These are phyloP conservation scores for Xylaria acuta DNA, from an alignment of 495 filamentous ascomycete species.

Conservation along the genomic window DNA sequence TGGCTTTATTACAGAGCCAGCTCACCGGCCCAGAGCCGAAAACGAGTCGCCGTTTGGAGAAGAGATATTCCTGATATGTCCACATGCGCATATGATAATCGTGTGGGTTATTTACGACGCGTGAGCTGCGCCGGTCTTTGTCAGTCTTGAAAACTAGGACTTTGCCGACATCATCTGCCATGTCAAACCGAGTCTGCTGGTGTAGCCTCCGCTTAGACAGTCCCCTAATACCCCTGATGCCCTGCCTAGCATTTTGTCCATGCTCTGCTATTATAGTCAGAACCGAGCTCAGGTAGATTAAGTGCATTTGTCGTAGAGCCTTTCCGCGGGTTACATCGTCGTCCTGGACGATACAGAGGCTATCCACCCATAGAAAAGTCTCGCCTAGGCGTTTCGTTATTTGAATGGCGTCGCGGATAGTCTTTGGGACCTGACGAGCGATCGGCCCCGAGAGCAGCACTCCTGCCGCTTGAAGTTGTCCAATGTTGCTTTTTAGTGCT, in stretches of 20 bases:
- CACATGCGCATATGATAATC: conserved; percentile 11
- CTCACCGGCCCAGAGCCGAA: not conserved
- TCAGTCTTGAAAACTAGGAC: not conserved
- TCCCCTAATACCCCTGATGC: conserved; percentile 4
- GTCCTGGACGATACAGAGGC: conserved; percentile 6
- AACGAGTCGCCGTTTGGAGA: conserved; percentile 1
- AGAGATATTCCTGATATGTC: conserved; percentile 14
- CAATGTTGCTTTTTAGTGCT: not conserved
- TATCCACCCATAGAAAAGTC: conserved; percentile 5
- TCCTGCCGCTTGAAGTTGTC: not conserved
- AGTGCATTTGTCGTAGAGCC: not conserved
- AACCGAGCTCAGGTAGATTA: not conserved
- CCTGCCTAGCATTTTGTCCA: not conserved
- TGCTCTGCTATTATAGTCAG: conserved; percentile 2
- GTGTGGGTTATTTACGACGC: not conserved
- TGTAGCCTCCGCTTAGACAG: conserved; percentile 4
- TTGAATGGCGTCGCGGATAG: not conserved
- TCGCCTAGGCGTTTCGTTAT: not conserved
- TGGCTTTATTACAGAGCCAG: not conserved
- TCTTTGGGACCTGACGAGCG: conserved; percentile 1
- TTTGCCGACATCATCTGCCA: not conserved
- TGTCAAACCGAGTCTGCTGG: not conserved
- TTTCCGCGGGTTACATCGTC: not conserved
- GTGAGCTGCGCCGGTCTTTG: not conserved
- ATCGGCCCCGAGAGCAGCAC: not conserved